phyloP scores from a whole-genome alignment of 257 asterid genomes.

The Nicotiana knightiana region DNA sequence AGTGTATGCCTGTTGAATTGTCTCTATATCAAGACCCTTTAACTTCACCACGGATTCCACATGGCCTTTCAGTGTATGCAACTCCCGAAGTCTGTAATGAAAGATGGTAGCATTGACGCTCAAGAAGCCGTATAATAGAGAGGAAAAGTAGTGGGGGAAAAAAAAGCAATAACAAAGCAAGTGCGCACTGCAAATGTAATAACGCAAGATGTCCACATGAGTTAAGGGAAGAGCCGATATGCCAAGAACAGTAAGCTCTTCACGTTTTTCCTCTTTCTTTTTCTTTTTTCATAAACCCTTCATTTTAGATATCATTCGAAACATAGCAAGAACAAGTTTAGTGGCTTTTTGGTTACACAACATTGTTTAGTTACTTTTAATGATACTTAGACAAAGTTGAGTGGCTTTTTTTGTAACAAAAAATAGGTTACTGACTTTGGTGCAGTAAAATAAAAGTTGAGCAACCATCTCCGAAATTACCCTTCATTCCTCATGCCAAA shows the following conservation, averaged over 20 bases:
- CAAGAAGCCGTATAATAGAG: background rate
- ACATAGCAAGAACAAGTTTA: too few species aligned
- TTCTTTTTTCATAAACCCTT: background rate
- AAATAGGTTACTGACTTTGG: too few species aligned
- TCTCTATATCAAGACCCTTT: conserved; percentile 94
- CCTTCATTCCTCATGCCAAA: too few species aligned
- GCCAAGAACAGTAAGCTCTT: background rate
- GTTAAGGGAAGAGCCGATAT: background rate
- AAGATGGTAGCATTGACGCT: background rate
- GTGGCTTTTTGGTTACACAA: too few species aligned
- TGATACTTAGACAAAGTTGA: too few species aligned
- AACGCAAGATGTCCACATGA: background rate
- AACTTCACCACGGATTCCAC: conserved; percentile 93
- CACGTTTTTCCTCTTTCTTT: too few species aligned
- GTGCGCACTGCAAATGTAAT: background rate
- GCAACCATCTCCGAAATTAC: too few species aligned
- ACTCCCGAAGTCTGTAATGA: conserved; percentile 64
- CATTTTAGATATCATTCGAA: background rate
- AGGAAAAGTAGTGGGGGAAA: background rate
- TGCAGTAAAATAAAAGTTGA: too few species aligned
- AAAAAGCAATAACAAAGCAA: background rate
- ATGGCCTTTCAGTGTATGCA: conserved; percentile 86
- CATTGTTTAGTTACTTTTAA: too few species aligned
- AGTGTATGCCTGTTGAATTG: conserved; percentile 90
- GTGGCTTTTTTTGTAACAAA: too few species aligned